phyloP scores from a whole-genome alignment of 306 rosid genomes.

The Vachellia pachyceras region DNA sequence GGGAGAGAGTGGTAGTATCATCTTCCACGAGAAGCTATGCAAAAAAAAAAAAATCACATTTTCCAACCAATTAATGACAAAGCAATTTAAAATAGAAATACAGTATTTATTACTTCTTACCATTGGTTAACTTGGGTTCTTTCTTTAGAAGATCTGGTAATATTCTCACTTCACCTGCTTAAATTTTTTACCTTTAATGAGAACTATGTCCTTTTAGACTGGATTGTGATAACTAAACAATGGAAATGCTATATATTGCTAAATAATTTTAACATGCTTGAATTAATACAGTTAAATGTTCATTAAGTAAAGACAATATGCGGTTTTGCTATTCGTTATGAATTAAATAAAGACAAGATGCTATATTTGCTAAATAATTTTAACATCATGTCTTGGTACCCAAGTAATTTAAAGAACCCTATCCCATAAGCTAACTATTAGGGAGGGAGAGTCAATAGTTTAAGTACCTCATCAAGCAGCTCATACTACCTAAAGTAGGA shows the following conservation, averaged over 20 bases:
- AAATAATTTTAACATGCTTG: neutral
- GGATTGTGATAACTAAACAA: neutral
- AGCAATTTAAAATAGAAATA: neutral
- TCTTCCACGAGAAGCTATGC: no score
- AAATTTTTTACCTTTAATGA: neutral
- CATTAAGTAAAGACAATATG: neutral
- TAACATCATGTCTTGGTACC: no score
- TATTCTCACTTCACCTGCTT: conserved; percentile 16
- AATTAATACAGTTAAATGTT: neutral
- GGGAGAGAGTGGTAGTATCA: no score
- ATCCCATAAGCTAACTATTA: no score
- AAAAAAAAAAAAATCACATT: neutral
- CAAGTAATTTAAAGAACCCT: no score
- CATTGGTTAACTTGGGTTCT: neutral
- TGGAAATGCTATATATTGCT: neutral
- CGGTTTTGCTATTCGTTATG: neutral
- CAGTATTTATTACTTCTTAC: conserved; percentile 3
- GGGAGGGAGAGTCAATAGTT: no score
- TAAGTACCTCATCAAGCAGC: no score
- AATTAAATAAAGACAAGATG: no score
- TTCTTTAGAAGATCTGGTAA: conserved; percentile 34
- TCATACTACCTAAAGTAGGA: no score
- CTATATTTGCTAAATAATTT: no score
- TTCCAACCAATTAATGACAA: neutral
- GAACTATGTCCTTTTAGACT: neutral